Evolutionary conservation across 768 basidiomycete genomes (phyloP), one percentile per base, ranked within the genome.

Genomic region (Phlebiopsis gigantea): DNA sequence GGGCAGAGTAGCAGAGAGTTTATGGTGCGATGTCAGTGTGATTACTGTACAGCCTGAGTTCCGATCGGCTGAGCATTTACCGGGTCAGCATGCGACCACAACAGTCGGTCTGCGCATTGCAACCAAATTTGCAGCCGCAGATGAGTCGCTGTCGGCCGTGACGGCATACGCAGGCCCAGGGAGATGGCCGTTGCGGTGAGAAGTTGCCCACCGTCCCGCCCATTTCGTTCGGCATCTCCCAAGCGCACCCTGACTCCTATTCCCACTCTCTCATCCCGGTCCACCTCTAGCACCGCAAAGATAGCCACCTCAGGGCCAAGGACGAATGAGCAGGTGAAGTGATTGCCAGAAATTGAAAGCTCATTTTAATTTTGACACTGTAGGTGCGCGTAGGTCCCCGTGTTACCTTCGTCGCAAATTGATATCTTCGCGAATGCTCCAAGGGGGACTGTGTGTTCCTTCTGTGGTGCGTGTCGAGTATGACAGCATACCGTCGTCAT

Each of bases 11-110:
- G 26, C 29, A 15, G n/a, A 46, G 15, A 25, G 29, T 41, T 55
- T 57, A 57, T 57, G 47, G 56, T 48, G 56, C 56, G 56, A 57
- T 57, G 56, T 50, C 39, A 47, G 46, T 46, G 57, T 58, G 52
- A 58, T 58, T 58, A 58, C 57, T 48, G 51, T 34, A 21, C 46
- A 28, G 29, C 30, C 54, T 51, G 57, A 34, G 57, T 30, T 58
- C 52, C 53, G 57, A 55, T 51, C 57, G 57, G 57, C 17, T n/a
- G 22, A 10, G 22, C 26, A 26, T 29, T 29, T 30, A 14, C 45
- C 44, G 45, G 50, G 19, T n/a, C 31, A 17, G 28, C 22, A 24
- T 28, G 26, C n/a, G 48, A 31, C 12, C 28, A 22, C 25, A 5
- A 34, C 28, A 28, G 48, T 19, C n/a, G 5, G 17, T 21, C 14